These are phyloP conservation scores for Wickerhamiella hasegawae DNA, from an alignment of 805 yeast genomes.

Conservation along the genomic window DNA sequence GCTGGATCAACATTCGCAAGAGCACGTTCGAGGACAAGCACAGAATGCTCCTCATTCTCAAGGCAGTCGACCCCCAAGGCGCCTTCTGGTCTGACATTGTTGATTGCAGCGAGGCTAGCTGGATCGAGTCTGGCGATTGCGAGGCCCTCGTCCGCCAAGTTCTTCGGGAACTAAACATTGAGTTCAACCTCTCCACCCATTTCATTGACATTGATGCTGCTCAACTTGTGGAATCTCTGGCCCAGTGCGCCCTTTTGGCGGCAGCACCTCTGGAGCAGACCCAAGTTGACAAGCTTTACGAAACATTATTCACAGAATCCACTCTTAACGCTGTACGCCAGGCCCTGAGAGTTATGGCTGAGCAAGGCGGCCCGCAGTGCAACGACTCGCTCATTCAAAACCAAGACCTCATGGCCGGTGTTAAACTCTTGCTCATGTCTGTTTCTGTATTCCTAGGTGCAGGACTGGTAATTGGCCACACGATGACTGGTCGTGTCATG, in stretches of 20 bases:
- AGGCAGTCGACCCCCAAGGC: constrained; percentile 5
- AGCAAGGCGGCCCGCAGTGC: too few species aligned
- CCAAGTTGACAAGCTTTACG: constrained; percentile 1
- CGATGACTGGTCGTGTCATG: too few species aligned
- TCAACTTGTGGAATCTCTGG: constrained; percentile 1
- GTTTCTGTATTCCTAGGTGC: constrained; percentile 11
- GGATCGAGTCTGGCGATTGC: constrained; percentile 3
- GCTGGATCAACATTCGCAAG: constrained; percentile 2
- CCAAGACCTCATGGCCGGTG: constrained; percentile 6
- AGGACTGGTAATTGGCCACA: constrained; percentile 11
- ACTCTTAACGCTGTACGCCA: constrained; percentile 1
- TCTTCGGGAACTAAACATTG: constrained; percentile 2
- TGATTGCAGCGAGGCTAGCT: not conserved
- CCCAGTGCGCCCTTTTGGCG: constrained; percentile 1
- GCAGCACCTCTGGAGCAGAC: not conserved
- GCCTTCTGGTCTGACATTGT: constrained; percentile 1
- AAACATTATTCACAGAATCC: constrained; percentile 6
- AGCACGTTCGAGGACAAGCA: constrained; percentile 3
- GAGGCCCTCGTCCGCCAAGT: not conserved
- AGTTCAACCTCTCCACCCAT: constrained; percentile 1
- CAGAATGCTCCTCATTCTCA: constrained; percentile 3
- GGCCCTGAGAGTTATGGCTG: not conserved
- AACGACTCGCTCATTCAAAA: not conserved
- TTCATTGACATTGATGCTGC: constrained; percentile 1
- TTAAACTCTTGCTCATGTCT: constrained; percentile 9